Base-by-base conservation (phyloP, 257 asterid species). In the Plectranthus barbatus region DNA sequence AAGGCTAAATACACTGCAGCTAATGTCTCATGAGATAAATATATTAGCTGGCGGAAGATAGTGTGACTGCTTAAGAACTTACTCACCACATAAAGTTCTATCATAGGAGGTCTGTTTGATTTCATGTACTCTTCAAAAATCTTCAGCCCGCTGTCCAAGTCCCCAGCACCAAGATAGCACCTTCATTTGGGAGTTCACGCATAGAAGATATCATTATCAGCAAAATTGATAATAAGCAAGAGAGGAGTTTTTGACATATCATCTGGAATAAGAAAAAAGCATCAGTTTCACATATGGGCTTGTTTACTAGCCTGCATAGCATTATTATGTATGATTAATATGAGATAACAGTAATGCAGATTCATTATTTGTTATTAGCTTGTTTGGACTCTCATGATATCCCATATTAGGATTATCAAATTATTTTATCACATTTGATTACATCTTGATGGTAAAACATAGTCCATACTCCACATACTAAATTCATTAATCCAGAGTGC, bases 11-110 rank as follows among this genome's bases (percentile, higher is more conserved):
- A 45, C 24, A 23, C 26, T 40, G 54, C 9, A 39, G 34, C 60
- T 17, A 50, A 61, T 24, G 41, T 4, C 41, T 19, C 56, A 21
- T 14, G 56, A 61, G 45, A 56, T 57, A 23, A 57, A 36, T 4
- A 57, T 12, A 61, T n/a, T 57, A 36, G 56, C 56, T 12, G 54
- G 17, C 48, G 47, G 62, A 40, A 48, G 56, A 73, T 52, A 41
- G 63, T 39, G 71, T 20, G 15, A 34, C 34, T 40, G 49, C 67
- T 18, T 75, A 42, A 67, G 53, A 68, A 76, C 96, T 75, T 71
- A 93, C 99, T 81, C n/a, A n/a, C n/a, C n/a, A 64, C 74, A 68
- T 72, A 90, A 52, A 93, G 74, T 74, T 93, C 99, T 41, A 70
- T 13, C 67, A 74, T 60, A 26, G 90, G 83, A 31, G 81, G 72